Evolutionary conservation across 352 stramenopile species (phyloP), one percentile per base, ranked within the genome.

Genomic region (Blastocystis sp.): DNA sequence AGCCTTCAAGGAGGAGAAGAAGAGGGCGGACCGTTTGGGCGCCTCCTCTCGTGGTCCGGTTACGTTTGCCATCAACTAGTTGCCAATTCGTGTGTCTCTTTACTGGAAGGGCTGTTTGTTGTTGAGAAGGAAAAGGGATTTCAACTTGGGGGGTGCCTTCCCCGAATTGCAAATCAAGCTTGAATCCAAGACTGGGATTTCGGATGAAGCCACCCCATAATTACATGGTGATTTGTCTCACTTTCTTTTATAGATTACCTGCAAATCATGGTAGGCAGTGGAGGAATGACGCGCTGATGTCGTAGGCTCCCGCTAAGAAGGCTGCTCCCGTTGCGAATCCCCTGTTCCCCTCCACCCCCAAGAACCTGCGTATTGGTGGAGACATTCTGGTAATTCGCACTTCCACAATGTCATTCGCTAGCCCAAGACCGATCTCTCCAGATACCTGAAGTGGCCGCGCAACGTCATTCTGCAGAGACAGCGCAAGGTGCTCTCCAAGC

Each of bases 401-500:
- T 34, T 34, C 28, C 28, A 34, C 28, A 34, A 34, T 23, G 9
- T 69, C 0, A 38, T 40, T 69, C 38, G 9, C 11, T 79, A 79
- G 69, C 70, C 43, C 21, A 84, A 88, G 66, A 94, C 94, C 89
- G 96, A 99, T 92, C 92, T 99, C 88, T 97, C 93, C 86, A 94
- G 97, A 88, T 99, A 98, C 90, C 96, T 99, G 45, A 95, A 95
- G 89, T 99, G 96, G 97, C 96, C 97, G 76, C 93, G 94, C 90
- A 98, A 99, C 92, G 95, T 99, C 78, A 94, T 96, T 87, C 93
- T 99, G 88, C 97, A 99, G 93, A 94, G 97, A 90, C 96, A 99
- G 92, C 94, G 95, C 90, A 98, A 98, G 89, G 81, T 99, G 74
- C 91, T 99, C 84, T 96, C 97, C 92, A 95, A 98, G 91, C 95